Percentiles rank a stretch among this genome's conserved stretches.
Evolutionary conservation across 306 rosid species (phyloP).

Genomic region (Cucumis hystrix): DNA sequence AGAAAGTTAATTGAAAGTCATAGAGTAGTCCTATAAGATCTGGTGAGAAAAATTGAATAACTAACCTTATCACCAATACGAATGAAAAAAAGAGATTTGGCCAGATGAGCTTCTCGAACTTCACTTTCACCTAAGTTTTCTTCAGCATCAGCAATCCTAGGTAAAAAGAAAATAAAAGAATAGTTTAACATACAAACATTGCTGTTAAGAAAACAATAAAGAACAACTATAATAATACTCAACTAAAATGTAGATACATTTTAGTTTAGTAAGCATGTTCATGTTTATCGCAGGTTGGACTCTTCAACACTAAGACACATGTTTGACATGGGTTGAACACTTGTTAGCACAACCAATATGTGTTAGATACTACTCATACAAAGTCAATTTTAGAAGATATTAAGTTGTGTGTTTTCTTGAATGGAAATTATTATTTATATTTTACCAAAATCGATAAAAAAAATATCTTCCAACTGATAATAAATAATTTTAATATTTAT

Average conservation of each 20-base stretch:
- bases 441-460: no score
- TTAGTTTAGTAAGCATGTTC: background rate
- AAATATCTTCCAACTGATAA: no score
- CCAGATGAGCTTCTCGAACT: slow-evolving; percentile 97
- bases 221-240: background rate
- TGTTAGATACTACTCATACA: background rate
- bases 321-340: background rate
- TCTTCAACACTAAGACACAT: background rate
- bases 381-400: background rate
- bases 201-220: background rate
- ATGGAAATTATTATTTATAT: no score
- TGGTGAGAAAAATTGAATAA: background rate
- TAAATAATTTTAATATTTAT: no score
- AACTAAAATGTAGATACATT: background rate
- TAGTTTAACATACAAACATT: background rate
- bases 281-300: background rate
- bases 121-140: slow-evolving; percentile 98
- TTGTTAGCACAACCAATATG: background rate
- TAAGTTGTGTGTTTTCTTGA: no score
- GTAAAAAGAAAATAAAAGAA: slow-evolving; percentile 6
- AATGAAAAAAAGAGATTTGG: slow-evolving; percentile 79
- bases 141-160: slow-evolving; percentile 94
- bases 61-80: slow-evolving; percentile 83
- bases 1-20: slow-evolving; percentile 3
- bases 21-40: background rate